Percentiles rank a stretch among this genome's conserved stretches.
phyloP scores from a whole-genome alignment of 805 yeast species.

The Metschnikowia kunwiensis region DNA sequence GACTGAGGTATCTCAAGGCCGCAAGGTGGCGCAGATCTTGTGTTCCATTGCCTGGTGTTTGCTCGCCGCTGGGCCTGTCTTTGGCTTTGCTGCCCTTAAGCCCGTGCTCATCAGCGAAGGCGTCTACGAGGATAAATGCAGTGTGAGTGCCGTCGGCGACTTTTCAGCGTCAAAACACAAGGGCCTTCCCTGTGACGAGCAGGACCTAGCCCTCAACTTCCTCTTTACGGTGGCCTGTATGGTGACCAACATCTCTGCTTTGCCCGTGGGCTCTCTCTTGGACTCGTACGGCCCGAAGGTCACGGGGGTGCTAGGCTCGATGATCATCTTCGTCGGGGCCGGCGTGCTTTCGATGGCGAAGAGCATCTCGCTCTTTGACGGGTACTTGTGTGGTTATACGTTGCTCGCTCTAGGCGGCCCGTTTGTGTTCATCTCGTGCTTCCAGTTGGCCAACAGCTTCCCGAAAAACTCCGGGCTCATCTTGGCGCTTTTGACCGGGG shows the following conservation, averaged over 20 bases:
- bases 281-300: constrained; percentile 79
- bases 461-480: constrained; percentile 80
- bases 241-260: constrained; percentile 77
- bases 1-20: constrained; percentile 19
- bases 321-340: constrained; percentile 57
- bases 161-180: background rate
- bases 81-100: constrained; percentile 94
- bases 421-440: constrained; percentile 83
- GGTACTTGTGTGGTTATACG: constrained; percentile 71
- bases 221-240: constrained; percentile 87
- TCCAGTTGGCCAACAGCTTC: constrained; percentile 85
- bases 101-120: constrained; percentile 77
- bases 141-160: constrained; percentile 14
- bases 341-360: constrained; percentile 41
- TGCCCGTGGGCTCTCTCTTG: constrained; percentile 75
- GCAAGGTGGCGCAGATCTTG: constrained; percentile 49
- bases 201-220: constrained; percentile 76
- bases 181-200: constrained; percentile 53
- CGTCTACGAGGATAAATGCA: constrained; percentile 65
- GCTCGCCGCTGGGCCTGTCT: constrained; percentile 87
- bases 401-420: constrained; percentile 89
- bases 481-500: constrained; percentile 84
- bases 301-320: constrained; percentile 72
- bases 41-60: constrained; percentile 88
- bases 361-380: constrained; percentile 45